These are phyloP conservation scores for Neobulgaria alba DNA, from an alignment of 2,329 filamentous ascomycete genomes.

Conservation along the genomic window DNA sequence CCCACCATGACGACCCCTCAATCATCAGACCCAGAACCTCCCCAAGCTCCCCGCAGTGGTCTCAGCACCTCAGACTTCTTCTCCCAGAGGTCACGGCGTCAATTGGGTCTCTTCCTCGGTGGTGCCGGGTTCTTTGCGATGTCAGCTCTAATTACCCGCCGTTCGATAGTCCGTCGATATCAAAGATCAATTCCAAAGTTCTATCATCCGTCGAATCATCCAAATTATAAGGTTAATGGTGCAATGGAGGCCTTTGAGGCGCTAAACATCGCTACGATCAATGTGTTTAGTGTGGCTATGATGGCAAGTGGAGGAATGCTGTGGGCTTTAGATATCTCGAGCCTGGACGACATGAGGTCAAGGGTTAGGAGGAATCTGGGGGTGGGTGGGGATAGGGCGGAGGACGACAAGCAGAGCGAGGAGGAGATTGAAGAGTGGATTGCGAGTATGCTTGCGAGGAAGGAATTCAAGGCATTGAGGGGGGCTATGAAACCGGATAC, in stretches of 20 bases:
- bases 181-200: constrained; percentile 57
- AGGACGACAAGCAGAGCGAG: constrained; percentile 44
- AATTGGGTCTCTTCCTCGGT: constrained; percentile 62
- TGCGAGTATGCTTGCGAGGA: constrained; percentile 49
- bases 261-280: constrained; percentile 77
- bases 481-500: not conserved
- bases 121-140: constrained; percentile 69
- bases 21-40: constrained; percentile 8
- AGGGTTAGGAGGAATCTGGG: constrained; percentile 31
- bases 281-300: constrained; percentile 68
- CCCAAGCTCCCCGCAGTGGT: not conserved
- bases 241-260: constrained; percentile 73
- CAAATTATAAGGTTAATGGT: constrained; percentile 47
- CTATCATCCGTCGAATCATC: constrained; percentile 55
- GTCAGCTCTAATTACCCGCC: constrained; percentile 62
- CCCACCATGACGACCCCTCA: constrained; percentile 13
- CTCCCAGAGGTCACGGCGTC: constrained; percentile 34
- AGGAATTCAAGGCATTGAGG: constrained; percentile 34
- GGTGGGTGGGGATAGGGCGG: constrained; percentile 2
- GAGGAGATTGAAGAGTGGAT: constrained; percentile 54
- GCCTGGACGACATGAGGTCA: constrained; percentile 53
- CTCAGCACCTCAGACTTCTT: constrained; percentile 18
- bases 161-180: constrained; percentile 58
- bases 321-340: constrained; percentile 70
- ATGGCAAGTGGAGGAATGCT: constrained; percentile 65